Conservation (phyloP, 148 eudicot genomes). For the Fagopyrum esculentum region DNA sequence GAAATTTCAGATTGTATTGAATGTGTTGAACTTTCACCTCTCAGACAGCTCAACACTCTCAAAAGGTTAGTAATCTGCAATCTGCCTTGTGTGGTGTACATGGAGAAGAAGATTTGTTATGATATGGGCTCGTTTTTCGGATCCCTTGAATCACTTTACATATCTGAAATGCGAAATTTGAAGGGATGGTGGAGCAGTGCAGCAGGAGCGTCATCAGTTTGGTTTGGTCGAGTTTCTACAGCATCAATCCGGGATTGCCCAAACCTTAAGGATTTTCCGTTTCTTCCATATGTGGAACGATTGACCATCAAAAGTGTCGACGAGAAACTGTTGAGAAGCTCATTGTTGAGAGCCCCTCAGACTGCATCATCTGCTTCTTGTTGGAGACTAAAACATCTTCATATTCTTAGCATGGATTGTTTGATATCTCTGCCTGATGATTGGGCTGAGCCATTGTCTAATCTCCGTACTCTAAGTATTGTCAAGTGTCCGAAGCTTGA, state of each 20-base stretch:
- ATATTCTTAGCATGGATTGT: background rate
- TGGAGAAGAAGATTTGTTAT: background rate
- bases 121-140: slow-evolving; percentile 18
- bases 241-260: background rate
- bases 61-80: background rate
- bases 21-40: background rate
- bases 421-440: background rate
- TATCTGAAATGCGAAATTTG: background rate
- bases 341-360: background rate
- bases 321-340: background rate
- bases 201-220: background rate
- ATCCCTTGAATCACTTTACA: slow-evolving; percentile 18
- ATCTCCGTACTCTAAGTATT: background rate
- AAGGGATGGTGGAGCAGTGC: slow-evolving; percentile 28
- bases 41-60: background rate
- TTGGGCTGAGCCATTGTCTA: background rate
- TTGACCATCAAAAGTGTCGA: background rate
- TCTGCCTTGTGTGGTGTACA: background rate
- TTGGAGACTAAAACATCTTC: background rate
- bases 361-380: background rate
- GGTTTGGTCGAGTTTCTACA: slow-evolving; percentile 12
- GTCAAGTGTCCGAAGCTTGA: background rate
- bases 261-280: slow-evolving; percentile 15
- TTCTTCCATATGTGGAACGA: background rate
- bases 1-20: background rate